Base-by-base conservation (phyloP, 371 early-diverging fungal species). In the Mucor plumbeus region DNA sequence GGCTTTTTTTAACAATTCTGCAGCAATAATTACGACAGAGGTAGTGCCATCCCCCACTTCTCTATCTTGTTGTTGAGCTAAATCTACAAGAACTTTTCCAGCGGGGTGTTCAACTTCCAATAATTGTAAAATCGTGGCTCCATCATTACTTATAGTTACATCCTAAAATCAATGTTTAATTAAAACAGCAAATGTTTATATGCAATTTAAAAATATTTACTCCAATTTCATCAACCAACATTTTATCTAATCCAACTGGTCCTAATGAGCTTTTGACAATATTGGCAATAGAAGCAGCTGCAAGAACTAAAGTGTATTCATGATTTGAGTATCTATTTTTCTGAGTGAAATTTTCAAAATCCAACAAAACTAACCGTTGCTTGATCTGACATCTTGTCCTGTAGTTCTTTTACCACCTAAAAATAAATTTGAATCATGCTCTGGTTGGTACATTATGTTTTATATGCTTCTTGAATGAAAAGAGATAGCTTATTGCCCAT, bases 1-100 rank as follows among this genome's bases (percentile, higher is more conserved):
- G 71, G 99, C 99, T 64, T 97, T 88, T 71, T 94, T 91, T 73
- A 99, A 90, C 59, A 99, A 85, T 80, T 97, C 97, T 50, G 98
- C 95, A 9, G 99, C 99, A 69, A 99, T 92, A 60, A 99, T 90
- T 44, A 99, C 99, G 17, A 99, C 99, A 34, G 97, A 95, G 0
- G 99, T 99, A 19, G 99, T 99, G 41, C 99, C 99, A 77, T 99
- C 99, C 31, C 99, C 99, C 7, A 99, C 99, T 85, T 99, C 99
- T 71, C 95, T 95, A 81, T 99, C 99, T 87, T 99, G 99, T 73
- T 98, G 96, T 65, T 96, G 95, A 59, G 99, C 99, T 39, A 99
- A 89, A 82, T 99, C 99, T 21, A 99, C 99, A 13, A 99, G 85
- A 13, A 99, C 95, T 72, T 91, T 92, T 40, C 96, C 99, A 8